Evolutionary conservation across 2,329 filamentous ascomycete species (phyloP).

Genomic region (Fonsecaea nubica): DNA sequence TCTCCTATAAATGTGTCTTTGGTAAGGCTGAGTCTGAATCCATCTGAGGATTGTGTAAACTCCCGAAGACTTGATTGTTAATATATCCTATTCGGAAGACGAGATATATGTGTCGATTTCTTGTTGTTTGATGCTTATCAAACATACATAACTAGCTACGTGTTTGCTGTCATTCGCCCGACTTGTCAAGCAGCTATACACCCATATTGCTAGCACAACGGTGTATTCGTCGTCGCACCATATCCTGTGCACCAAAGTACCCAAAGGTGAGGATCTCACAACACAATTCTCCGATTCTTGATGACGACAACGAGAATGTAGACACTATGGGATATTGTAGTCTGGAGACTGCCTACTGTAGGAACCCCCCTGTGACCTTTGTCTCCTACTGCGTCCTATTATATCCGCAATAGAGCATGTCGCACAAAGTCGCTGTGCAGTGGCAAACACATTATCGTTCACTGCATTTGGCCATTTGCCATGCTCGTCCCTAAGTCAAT

Average conservation of each 20-base stretch:
- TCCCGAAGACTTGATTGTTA: neutral
- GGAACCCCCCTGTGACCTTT: slow-evolving; percentile 54
- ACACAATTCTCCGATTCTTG: neutral
- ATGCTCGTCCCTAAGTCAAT: slow-evolving; percentile 47
- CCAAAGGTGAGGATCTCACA: neutral
- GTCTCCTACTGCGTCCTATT: neutral
- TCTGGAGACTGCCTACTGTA: neutral
- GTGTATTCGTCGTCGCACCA: neutral
- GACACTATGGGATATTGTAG: neutral
- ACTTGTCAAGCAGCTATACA: neutral
- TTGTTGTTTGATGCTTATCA: neutral
- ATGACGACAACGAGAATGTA: neutral
- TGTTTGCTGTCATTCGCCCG: neutral
- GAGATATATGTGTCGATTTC: no score
- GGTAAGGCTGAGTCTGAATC: neutral
- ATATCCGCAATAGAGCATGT: slow-evolving; percentile 47
- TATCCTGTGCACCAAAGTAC: neutral
- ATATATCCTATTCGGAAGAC: neutral
- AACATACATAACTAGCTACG: neutral
- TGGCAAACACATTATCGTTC: slow-evolving; percentile 47
- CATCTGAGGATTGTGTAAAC: neutral
- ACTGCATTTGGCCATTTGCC: slow-evolving; percentile 41
- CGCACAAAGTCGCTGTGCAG: slow-evolving; percentile 44
- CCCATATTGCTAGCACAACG: neutral
- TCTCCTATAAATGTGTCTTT: neutral